Evolutionary conservation across 495 filamentous ascomycete species (phyloP), one percentile per base, ranked within the genome.

Genomic region (Daldinia decipiens): DNA sequence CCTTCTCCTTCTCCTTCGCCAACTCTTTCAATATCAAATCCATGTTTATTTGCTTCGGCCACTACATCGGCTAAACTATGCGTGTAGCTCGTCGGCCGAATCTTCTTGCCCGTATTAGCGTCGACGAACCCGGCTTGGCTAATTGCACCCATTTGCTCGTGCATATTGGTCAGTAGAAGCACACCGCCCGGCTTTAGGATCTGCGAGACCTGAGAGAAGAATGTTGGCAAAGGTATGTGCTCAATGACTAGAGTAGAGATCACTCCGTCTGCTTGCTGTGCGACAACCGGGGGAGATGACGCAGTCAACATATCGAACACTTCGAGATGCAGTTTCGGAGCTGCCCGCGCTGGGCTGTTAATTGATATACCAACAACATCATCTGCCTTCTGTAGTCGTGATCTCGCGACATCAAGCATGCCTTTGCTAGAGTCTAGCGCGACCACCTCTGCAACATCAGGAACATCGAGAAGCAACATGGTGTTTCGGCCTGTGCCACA

Each of bases 401-500:
- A 55, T 26, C 67, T 73, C 6, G 89, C 90, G 5, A 88, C 82
- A 1, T 83, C 83, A 15, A 92, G 76, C 89, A 87, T 87, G 2
- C 77, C 78, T 13, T 64, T 60, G 31, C 81, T 83, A 24, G 77
- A 74, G 51, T 83, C 81, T 24, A 83, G 63, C 9, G 77, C 81
- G 39, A 79, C 40, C 19, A 80, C 72, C 36, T 76, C 72, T 27
- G 52, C 63, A 21, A 72, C 47, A 3, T 55, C 62, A 7, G 73
- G 70, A 8, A 83, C 64, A 13, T 65, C 34, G 39, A 87, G 76
- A 17, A 93, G 80, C 21, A 87, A 87, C 5, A 84, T 62, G 5
- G 89, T 92, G 66, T 91, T 92, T 27, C 91, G 83, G 19, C 89
- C 90, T 0, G 90, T 93, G 6, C 90, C 90, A 68, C 89, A 92